Base-by-base conservation (phyloP, 805 yeast genomes). In the Pichia thaimueangensis region DNA sequence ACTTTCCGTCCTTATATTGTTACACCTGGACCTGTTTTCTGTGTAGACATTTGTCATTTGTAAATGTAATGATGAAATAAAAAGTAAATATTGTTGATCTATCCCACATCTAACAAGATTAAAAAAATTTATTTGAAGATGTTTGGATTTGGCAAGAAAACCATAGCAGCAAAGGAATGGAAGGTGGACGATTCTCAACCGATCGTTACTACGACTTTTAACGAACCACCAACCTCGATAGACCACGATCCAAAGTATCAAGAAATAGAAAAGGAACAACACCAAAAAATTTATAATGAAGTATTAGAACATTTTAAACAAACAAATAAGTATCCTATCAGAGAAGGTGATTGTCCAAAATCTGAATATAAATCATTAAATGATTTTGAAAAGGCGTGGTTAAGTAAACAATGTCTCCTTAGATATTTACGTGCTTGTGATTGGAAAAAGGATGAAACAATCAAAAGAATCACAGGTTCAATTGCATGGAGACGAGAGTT, bases 401-500 rank as follows among this genome's bases (percentile, higher is more conserved):
- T 93, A 41, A 83, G 96, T 3, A 75, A 80, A 53, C 97, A 93
- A 61, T 93, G 98, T 60, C 67, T 93, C 40, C 63, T 86, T 53
- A 74, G 99, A 59, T 93, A 93, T 60, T 67, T 91, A 41, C 73
- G 97, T 39, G 99, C 98, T 12, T 83, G 96, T 30, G 84, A 86
- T 59, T 93, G 98, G 97, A 72, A 77, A 35, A 67, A 70, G 0
- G 65, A 70, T 29, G 86, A 82, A 3, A 79, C 89, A 30, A 80
- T 80, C 37, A 75, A 75, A 45, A 75, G 98, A 54, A 65, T 93
- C 3, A 81, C 79, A 45, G 74, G 73, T 30, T 80, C 97, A 0
- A 58, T 93, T 20, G 82, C 86, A 2, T 93, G 98, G 98, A 76
- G 98, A 66, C 77, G 97, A 52, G 91, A 85, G 49, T 91, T 87